These are phyloP conservation scores for Cyberlindnera veronae DNA, from an alignment of 805 yeast genomes.

Conservation along the genomic window DNA sequence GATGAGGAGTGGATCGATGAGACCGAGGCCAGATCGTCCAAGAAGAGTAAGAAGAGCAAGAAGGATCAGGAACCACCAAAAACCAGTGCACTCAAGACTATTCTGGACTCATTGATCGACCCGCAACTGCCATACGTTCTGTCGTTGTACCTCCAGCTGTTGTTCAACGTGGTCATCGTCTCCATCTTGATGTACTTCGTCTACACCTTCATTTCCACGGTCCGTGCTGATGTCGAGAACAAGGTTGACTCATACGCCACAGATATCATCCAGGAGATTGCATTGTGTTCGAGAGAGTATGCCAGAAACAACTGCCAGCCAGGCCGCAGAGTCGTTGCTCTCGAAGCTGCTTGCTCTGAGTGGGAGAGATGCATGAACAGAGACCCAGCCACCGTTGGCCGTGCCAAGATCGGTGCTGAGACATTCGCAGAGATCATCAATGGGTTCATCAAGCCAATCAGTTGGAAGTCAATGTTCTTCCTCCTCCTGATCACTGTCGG, in stretches of 20 bases:
- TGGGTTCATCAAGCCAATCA: slow-evolving; percentile 67
- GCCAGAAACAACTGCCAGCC: slow-evolving; percentile 68
- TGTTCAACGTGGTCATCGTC: slow-evolving; percentile 53
- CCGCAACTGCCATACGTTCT: slow-evolving; percentile 54
- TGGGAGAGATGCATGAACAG: slow-evolving; percentile 84
- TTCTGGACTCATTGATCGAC: slow-evolving; percentile 30
- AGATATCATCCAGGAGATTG: slow-evolving; percentile 60
- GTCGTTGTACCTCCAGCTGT: slow-evolving; percentile 60
- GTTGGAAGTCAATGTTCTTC: slow-evolving; percentile 61
- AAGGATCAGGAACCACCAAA: slow-evolving; percentile 5
- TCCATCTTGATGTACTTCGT: slow-evolving; percentile 49
- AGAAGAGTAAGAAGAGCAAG: slow-evolving; percentile 7
- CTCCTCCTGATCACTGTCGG: slow-evolving; percentile 46
- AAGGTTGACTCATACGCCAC: slow-evolving; percentile 62
- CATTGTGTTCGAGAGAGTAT: slow-evolving; percentile 67
- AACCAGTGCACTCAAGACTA: slow-evolving; percentile 7
- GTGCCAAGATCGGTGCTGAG: slow-evolving; percentile 73
- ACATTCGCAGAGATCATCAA: slow-evolving; percentile 80
- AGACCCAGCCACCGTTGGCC: slow-evolving; percentile 65
- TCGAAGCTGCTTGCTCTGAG: slow-evolving; percentile 61
- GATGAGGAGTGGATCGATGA: slow-evolving; percentile 24
- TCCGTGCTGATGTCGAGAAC: slow-evolving; percentile 64
- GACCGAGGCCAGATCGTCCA: slow-evolving; percentile 7
- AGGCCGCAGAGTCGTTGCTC: slow-evolving; percentile 64
- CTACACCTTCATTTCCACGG: slow-evolving; percentile 48